These are phyloP conservation scores for Urtica urens DNA, from an alignment of 306 rosid species.

Conservation along the genomic window DNA sequence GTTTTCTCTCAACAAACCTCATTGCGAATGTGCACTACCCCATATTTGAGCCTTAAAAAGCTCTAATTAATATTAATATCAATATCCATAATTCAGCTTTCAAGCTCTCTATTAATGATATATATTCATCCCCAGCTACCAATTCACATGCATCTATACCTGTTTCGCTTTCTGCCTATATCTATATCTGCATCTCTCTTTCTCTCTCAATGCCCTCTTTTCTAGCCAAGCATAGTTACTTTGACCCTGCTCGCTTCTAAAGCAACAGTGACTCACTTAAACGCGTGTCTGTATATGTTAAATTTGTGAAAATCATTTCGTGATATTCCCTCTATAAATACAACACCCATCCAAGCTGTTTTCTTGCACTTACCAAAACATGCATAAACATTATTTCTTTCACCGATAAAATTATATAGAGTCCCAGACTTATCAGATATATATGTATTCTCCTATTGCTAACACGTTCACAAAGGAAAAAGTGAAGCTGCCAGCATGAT, in stretches of 20 bases:
- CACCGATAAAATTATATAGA: not conserved
- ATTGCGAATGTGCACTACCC: constrained; percentile 37
- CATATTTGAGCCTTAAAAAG: constrained; percentile 40
- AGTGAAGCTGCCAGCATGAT: constrained; percentile 99
- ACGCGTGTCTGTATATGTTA: not conserved
- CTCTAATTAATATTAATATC: too few species aligned
- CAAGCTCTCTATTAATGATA: too few species aligned
- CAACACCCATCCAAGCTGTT: not conserved
- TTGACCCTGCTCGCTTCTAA: constrained; percentile 25
- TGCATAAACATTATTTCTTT: not conserved
- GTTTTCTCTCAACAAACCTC: not conserved
- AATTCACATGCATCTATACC: constrained; percentile 15
- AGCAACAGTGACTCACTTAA: too few species aligned
- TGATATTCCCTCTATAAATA: not conserved
- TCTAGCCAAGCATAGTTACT: not conserved
- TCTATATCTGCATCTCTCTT: constrained; percentile 21
- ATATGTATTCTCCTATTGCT: not conserved
- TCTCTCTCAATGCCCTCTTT: not conserved
- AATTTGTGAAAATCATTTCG: not conserved
- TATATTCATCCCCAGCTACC: not conserved
- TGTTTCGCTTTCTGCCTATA: not conserved
- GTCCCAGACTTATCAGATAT: not conserved
- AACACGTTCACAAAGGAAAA: constrained; percentile 62
- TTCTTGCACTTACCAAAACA: not conserved
- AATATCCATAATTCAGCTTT: too few species aligned